A percentile compares a stretch with the other conserved stretches of the same genome.
Evolutionary conservation across 2,329 filamentous ascomycete genomes (phyloP).

Genomic region (Talaromyces sp.): DNA sequence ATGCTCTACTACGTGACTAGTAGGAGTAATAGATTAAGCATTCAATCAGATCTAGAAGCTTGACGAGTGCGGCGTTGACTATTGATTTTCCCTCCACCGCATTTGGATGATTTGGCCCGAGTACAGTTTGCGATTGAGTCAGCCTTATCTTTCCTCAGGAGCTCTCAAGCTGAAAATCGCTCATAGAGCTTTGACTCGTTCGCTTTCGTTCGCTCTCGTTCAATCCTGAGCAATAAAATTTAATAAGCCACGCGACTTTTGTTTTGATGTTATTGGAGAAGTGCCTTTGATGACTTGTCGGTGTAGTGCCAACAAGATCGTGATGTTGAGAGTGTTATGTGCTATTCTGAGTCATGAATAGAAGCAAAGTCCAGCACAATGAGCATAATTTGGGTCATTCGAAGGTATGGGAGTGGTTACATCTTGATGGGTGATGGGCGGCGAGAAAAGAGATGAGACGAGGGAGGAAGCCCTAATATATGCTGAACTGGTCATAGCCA

Average conservation of each 20-base stretch:
- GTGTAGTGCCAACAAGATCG: background rate
- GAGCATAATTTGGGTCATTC: background rate
- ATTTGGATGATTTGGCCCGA: background rate
- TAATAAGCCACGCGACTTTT: conserved; percentile 10
- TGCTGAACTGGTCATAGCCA: background rate
- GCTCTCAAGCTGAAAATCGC: background rate
- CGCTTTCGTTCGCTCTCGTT: conserved; percentile 5
- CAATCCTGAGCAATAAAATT: background rate
- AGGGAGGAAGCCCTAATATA: conserved; percentile 5
- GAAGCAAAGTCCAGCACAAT: background rate
- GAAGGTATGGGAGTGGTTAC: background rate
- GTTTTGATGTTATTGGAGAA: conserved; percentile 6
- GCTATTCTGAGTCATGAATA: background rate
- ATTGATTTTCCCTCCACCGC: background rate
- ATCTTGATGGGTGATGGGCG: background rate
- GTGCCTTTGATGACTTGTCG: background rate
- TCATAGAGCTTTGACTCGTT: background rate
- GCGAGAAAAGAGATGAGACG: background rate
- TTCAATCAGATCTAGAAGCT: conserved; percentile 4
- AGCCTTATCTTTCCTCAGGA: background rate
- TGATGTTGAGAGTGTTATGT: background rate
- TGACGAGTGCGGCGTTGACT: conserved; percentile 3
- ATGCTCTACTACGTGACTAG: too few species aligned
- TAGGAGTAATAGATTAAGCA: background rate
- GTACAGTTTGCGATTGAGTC: background rate